A percentile compares a stretch with the other conserved stretches of the same genome.
Evolutionary conservation across 345 rosid species (phyloP).

Genomic region (Corymbia maculata): DNA sequence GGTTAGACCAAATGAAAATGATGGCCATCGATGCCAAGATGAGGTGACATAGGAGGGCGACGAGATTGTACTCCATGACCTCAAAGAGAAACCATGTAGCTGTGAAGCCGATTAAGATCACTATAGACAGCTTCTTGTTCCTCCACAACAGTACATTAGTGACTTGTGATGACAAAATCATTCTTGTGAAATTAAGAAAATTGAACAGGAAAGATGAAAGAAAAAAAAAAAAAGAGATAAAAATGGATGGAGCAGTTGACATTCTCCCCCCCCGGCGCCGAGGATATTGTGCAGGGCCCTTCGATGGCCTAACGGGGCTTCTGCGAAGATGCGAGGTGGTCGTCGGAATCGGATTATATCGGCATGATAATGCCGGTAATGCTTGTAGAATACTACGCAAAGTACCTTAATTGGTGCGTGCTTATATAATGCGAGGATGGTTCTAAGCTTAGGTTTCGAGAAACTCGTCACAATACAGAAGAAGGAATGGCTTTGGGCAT

Average conservation of each 20-base stretch:
- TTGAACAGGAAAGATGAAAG: neutral
- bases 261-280: conserved; percentile 20
- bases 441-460: conserved; percentile 21
- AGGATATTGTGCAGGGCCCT: conserved; percentile 14
- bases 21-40: conserved; percentile 28
- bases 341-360: neutral
- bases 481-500: conserved; percentile 32
- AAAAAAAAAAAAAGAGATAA: neutral
- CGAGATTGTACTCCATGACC: conserved; percentile 47
- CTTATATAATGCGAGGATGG: neutral
- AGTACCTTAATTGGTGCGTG: neutral
- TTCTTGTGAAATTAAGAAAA: neutral
- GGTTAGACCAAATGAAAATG: conserved; percentile 51
- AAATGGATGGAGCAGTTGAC: neutral
- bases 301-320: neutral
- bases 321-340: neutral
- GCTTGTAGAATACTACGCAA: neutral
- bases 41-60: conserved; percentile 47
- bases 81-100: conserved; percentile 56
- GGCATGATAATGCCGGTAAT: conserved; percentile 2
- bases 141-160: conserved; percentile 63
- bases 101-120: conserved; percentile 39
- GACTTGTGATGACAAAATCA: conserved; percentile 15
- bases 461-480: conserved; percentile 5
- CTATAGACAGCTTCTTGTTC: conserved; percentile 48